Conservation (phyloP, 179 eudicot genomes). For the Corrigiola litoralis region DNA sequence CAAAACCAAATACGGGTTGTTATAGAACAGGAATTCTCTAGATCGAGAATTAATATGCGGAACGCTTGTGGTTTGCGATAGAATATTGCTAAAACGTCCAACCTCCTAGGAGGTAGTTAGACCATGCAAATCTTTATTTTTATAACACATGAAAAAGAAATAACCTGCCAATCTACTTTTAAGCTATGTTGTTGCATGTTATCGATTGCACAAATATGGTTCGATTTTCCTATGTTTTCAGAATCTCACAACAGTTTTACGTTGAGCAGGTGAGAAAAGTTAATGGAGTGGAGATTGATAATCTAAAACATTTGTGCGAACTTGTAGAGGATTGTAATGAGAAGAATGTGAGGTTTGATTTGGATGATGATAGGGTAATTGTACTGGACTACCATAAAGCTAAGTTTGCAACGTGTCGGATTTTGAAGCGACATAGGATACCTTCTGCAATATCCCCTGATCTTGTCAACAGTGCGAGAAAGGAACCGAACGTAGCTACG, state of each 20-base stretch:
- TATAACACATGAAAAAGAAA: too few species aligned
- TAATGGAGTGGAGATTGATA: constrained; percentile 64
- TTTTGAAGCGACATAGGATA: constrained; percentile 81
- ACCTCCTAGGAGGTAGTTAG: too few species aligned
- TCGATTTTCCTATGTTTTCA: background rate
- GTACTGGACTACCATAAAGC: constrained; percentile 64
- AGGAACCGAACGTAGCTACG: constrained; percentile 31
- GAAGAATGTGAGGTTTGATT: constrained; percentile 68
- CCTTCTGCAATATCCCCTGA: constrained; percentile 65
- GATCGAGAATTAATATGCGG: too few species aligned
- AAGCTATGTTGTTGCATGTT: too few species aligned
- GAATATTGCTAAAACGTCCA: too few species aligned
- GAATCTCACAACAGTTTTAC: background rate
- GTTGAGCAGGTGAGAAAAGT: constrained; percentile 74
- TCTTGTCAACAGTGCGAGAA: constrained; percentile 25
- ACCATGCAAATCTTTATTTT: too few species aligned
- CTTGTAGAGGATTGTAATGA: constrained; percentile 69
- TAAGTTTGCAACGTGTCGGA: constrained; percentile 74
- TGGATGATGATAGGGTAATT: constrained; percentile 87
- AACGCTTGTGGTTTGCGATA: too few species aligned
- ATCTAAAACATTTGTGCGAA: constrained; percentile 62
- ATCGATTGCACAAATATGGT: background rate
- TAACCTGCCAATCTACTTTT: too few species aligned
- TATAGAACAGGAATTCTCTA: too few species aligned
- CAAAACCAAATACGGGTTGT: too few species aligned